A percentile compares a stretch with the other conserved stretches of the same genome.
Conservation (phyloP, 192 early-diverging fungal species). For the Podila epicladia region DNA sequence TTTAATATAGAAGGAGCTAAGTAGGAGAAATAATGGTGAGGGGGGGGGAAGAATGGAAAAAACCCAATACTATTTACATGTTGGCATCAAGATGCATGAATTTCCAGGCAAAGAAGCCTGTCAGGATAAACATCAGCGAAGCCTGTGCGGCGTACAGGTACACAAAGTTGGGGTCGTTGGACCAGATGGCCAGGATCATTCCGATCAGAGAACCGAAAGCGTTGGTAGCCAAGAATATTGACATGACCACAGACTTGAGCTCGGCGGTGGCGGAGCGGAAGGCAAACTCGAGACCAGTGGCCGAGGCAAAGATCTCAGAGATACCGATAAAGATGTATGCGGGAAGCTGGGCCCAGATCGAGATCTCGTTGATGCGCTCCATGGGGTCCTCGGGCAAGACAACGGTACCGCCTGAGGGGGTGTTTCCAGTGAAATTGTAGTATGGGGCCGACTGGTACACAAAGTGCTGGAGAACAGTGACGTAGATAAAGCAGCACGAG, state of each 20-base stretch:
- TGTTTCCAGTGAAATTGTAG: conserved; percentile 53
- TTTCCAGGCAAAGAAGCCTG: conserved; percentile 55
- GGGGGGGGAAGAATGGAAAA: neutral
- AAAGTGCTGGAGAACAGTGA: conserved; percentile 67
- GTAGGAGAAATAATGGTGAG: too few relatives aligned
- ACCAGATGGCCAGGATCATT: conserved; percentile 3
- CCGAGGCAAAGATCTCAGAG: conserved; percentile 74
- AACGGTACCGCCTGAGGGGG: conserved; percentile 17
- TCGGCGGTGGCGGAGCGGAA: conserved; percentile 69
- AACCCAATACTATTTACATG: conserved; percentile 4
- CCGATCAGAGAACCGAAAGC: conserved; percentile 63
- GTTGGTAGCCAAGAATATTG: conserved; percentile 71
- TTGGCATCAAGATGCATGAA: conserved; percentile 58
- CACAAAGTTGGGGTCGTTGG: conserved; percentile 12
- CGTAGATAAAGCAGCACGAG: conserved; percentile 65
- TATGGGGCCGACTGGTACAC: conserved; percentile 68
- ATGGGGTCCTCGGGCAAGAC: neutral
- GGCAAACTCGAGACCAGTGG: conserved; percentile 75
- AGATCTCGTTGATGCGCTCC: conserved; percentile 61
- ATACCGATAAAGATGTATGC: conserved; percentile 69
- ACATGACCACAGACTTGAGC: conserved; percentile 79
- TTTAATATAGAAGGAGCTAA: too few relatives aligned
- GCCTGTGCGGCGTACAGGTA: conserved; percentile 5
- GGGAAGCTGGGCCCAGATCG: conserved; percentile 65
- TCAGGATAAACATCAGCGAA: neutral